A percentile compares a stretch with the other conserved stretches of the same genome.
These are phyloP conservation scores for Fistulifera pelliculosa DNA, from an alignment of 108 stramenopile genomes.

Conservation along the genomic window DNA sequence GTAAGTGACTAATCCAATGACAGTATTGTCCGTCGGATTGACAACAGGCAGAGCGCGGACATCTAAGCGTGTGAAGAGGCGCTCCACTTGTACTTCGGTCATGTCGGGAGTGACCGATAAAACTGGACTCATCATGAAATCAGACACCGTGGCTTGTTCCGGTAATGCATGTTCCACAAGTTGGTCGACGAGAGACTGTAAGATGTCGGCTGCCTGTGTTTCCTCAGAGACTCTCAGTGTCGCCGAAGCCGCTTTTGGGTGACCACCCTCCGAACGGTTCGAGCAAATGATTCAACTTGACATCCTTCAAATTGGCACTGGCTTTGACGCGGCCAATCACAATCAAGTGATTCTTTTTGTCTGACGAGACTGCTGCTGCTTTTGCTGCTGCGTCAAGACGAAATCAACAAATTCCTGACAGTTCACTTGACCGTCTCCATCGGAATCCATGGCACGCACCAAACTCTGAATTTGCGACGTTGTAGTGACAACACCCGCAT, in stretches of 20 bases:
- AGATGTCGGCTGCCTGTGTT: slow-evolving; percentile 50
- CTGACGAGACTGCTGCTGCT: slow-evolving; percentile 12
- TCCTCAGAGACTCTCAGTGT: slow-evolving; percentile 66
- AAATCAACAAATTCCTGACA: slow-evolving; percentile 78
- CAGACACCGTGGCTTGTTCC: slow-evolving; percentile 63
- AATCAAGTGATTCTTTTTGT: slow-evolving; percentile 58
- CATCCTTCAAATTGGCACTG: slow-evolving; percentile 64
- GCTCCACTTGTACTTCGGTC: slow-evolving; percentile 82
- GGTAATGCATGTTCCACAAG: slow-evolving; percentile 48
- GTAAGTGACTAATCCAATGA: slow-evolving; percentile 82
- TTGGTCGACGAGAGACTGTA: slow-evolving; percentile 63
- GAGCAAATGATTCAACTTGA: slow-evolving; percentile 73
- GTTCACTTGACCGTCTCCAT: slow-evolving; percentile 61
- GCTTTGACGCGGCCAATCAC: slow-evolving; percentile 82
- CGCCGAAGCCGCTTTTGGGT: slow-evolving; percentile 83
- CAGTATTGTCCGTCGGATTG: slow-evolving; percentile 57
- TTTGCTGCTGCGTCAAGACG: slow-evolving; percentile 38
- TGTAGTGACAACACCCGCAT: slow-evolving; percentile 48
- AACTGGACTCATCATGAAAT: slow-evolving; percentile 82
- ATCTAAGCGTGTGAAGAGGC: slow-evolving; percentile 72
- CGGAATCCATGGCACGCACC: slow-evolving; percentile 52
- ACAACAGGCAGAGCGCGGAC: slow-evolving; percentile 84
- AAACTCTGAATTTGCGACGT: slow-evolving; percentile 26
- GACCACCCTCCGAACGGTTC: slow-evolving; percentile 79
- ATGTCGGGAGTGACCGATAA: slow-evolving; percentile 62